Base-by-base conservation (phyloP, 1,284 basidiomycete genomes). In the Austroboletus niveus region DNA sequence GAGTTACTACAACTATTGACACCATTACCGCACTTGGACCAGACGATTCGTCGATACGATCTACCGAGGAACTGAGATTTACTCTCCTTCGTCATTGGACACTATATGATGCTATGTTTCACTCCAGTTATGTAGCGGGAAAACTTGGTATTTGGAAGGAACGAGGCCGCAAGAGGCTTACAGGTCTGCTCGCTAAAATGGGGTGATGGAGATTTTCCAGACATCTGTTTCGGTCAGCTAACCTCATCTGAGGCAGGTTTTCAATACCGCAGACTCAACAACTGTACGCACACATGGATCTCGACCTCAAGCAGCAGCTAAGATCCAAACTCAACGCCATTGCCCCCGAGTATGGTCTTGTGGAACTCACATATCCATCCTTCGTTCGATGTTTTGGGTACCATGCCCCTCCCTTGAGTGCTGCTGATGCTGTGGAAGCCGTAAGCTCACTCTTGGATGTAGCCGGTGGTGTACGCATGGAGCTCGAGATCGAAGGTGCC, bases 141-240 rank as follows among this genome's bases (percentile, higher is more conserved):
- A 94, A 95, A 69, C 79, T 99, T 57, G 94, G 94, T 2, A 90
- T 98, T 47, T 99, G 97, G 97, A 91, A 91, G 63, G 96, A 99
- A 67, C 83, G 85, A 48, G 97, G 97, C 4, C 78, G 89, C 53
- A 94, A 93, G 66, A 83, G 87, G 56, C 72, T 99, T 47, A 92
- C 90, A 2, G 95, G 95, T 1, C 74, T 99, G 53, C 75, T 99
- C 32, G 97, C 97, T 27, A 99, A 99, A 77, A 99, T 99, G 94
- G 97, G 97, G 94, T 96, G 69, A 57, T 82, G 74, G 15, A 27
- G 34, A 46, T 35, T 24, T 55, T 38, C 40, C 40, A 40, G 14
- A 35, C 36, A 35, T 24, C 35, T 38, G 49, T 47, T 54, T 52
- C 48, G 50, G 35, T 49, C 47, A 53, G 44, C 49, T 55, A 49